Base-by-base conservation (phyloP, 2,329 filamentous ascomycete genomes). In the Ophiostoma quercus region DNA sequence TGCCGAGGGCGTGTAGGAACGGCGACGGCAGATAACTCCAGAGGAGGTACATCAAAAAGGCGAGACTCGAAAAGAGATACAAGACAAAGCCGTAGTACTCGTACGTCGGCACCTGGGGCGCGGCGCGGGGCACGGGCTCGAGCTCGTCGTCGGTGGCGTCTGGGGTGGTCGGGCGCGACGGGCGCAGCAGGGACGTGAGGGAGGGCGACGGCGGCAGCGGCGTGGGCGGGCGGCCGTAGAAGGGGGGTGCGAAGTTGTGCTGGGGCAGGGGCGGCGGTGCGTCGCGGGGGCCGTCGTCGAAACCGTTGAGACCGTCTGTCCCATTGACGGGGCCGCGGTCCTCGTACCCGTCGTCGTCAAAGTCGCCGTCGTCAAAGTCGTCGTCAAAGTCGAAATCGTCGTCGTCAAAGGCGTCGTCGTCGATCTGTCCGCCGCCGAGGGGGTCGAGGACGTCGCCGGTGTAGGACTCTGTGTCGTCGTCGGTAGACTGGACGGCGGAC, bases 31-130 rank as follows among this genome's bases (percentile, higher is more conserved):
- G 88, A 80, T 95, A 98, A 16, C 91, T 91, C 95, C 94, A 97
- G 12, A 89, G 82, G 16, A 89, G 81, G 78, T 87, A 90, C 76
- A 87, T 84, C 77, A 90, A 82, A 78, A 98, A 98, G 1, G 88
- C 88, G 68, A 95, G 83, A 29, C 90, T 92, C 72, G 90, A 94
- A 77, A 94, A 92, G 54, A 99, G 85, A 81, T 99, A 98, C 67
- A 99, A 86, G 69, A 96, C 94, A 80, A 99, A 99, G 78, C 95
- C 95, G 79, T 98, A 98, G 86, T 98, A 99, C 78, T 99, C 95
- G 82, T 99, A 98, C 0, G 95, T 99, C n/a, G 95, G 95, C 2
- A 99, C 94, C 77, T 95, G 93, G 1, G 95, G 95, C 69, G 90
- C 90, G 1, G 93, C 94, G 70, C 92, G 90, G 6, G 94, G 92